Base-by-base conservation (phyloP, 2,329 filamentous ascomycete species). In the Phaeosphaeria sp. region DNA sequence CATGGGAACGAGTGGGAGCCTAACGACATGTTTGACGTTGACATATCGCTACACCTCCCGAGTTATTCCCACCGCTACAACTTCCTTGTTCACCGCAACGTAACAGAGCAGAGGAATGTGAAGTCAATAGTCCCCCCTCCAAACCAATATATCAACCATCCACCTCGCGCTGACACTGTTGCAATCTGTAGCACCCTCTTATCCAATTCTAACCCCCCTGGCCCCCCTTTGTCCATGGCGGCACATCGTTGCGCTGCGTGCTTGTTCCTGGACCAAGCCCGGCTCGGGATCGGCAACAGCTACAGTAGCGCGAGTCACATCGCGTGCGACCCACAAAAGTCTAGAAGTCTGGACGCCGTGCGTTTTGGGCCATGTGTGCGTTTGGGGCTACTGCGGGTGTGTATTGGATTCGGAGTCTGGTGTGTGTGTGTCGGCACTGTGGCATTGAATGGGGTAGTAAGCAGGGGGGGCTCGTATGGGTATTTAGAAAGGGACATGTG, bases 381-480 rank as follows among this genome's bases (percentile, higher is more conserved):
- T 48, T 55, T 55, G 36, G 52, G 39, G 47, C 52, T 55, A 55
- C 52, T 55, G 52, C 52, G 52, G 46, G 52, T 36, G 25, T 55
- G 52, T 55, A 55, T 55, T 55, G 52, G 52, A 55, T 50, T 36
- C 30, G 6, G 7, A 27, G 25, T 27, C 25, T 27, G 25, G 25
- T 27, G 25, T 27, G 25, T 27, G 25, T 27, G 25, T 27, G 25
- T n/a, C n/a, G n/a, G 25, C 25, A 5, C 25, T 30, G 25, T 6
- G 25, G 5, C 25, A 11, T 7, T 27, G 25, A 36, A 36, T 36
- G 30, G 30, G 30, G 30, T 36, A 36, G 41, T 3, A 20, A n/a
- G 20, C 6, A 11, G 3, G n/a, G 3, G 41, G 17, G 6, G 41
- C 41, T 18, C 41, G 30, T 21, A 43, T 43, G 41, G 17, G 41